Conservation (phyloP, 148 eudicot species). For the Nepenthes mirabilis region DNA sequence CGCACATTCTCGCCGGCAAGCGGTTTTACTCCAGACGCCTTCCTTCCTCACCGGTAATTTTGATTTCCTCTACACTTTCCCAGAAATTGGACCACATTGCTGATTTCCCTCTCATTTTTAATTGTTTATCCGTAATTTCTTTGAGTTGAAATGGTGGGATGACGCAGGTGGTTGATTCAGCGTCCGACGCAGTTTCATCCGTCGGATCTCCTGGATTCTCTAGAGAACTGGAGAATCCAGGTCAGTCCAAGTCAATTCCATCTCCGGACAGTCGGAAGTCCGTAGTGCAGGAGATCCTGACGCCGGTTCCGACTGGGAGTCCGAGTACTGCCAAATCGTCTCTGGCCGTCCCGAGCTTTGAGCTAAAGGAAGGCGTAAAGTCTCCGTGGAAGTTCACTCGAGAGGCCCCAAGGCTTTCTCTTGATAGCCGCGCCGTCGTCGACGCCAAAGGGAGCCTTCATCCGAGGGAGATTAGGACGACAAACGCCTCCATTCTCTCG, state of each 20-base stretch:
- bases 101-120: no score
- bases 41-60: constrained; percentile 20
- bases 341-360: constrained; percentile 15
- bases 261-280: not conserved
- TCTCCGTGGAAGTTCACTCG: constrained; percentile 73
- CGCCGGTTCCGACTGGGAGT: no score
- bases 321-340: constrained; percentile 17
- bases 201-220: constrained; percentile 21
- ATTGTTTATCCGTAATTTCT: no score
- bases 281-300: not conserved
- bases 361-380: constrained; percentile 31
- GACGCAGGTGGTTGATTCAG: constrained; percentile 19
- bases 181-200: constrained; percentile 28
- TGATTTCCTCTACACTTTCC: constrained; percentile 14
- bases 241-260: not conserved
- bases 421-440: constrained; percentile 63
- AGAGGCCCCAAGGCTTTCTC: constrained; percentile 73
- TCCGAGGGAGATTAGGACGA: constrained; percentile 42
- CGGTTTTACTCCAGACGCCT: constrained; percentile 54
- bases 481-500: not conserved
- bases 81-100: constrained; percentile 4
- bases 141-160: not conserved
- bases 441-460: constrained; percentile 66
- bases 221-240: constrained; percentile 12
- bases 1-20: constrained; percentile 44